Evolutionary conservation across 768 basidiomycete genomes (phyloP), one percentile per base, ranked within the genome.

Genomic region (Auriscalpium vulgare): DNA sequence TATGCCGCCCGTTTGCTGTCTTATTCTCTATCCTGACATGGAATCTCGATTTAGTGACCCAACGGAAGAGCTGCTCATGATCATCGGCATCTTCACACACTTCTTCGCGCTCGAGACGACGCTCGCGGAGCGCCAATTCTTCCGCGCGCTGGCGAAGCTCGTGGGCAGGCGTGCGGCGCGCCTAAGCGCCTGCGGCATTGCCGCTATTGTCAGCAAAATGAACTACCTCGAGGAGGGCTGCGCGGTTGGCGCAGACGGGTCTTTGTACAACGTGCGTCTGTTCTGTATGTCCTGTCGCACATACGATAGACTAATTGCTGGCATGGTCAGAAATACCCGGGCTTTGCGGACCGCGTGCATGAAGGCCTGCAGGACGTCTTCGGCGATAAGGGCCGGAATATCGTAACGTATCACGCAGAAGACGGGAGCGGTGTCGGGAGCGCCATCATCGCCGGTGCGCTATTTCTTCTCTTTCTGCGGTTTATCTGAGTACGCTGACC

Each of bases 81-180:
- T 94, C 68, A 91, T 97, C 66, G 95, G 95, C 48, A 92, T 99
- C 64, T 97, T 99, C 75, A 83, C 88, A 8, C 91, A 98, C 75
- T 97, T 97, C 78, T 98, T 94, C 67, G 90, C 89, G 40, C 76
- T 98, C 45, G 95, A 97, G 74, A 97, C 97, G 23, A 98, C 95
- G 1, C 78, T 95, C 34, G 91, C 92, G 8, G 95, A 99, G 72
- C 87, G 95, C 23, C 90, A 95, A 67, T 98, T 99, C 78, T 95
- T 99, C 88, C 84, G 91, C 51, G 87, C 91, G 2, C 83, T 98
- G 38, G 91, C 95, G 1, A 87, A 87, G 65, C 78, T 97, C 51
- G 90, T 95, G 43, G 92, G 92, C 21, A 79, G 87, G 35, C 85
- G 95, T 19, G 91, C 95, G 0, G 97, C 95, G 10, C 78, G 95